phyloP scores from a whole-genome alignment of 768 basidiomycete species.

The Filobasidium floriforme region DNA sequence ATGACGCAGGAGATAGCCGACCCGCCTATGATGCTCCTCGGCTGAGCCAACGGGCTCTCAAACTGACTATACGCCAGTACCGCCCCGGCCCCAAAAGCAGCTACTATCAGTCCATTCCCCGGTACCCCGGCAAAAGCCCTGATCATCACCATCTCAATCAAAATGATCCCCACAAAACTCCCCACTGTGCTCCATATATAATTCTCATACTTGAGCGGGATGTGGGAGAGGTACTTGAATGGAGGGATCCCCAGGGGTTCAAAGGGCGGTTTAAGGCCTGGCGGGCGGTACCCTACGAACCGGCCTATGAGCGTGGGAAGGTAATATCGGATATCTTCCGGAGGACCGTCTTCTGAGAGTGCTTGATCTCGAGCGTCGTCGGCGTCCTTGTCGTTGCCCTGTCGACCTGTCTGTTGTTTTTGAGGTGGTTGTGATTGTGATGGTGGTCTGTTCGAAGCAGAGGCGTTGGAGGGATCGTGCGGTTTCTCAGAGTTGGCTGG shows the following conservation, averaged over 20 bases:
- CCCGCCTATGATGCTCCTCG: slow-evolving; percentile 29
- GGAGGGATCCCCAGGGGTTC: slow-evolving; percentile 27
- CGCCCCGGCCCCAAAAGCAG: slow-evolving; percentile 34
- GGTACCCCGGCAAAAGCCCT: slow-evolving; percentile 12
- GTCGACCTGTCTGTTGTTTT: too few species aligned
- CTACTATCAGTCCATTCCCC: slow-evolving; percentile 28
- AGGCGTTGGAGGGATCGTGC: too few species aligned
- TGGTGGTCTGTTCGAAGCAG: too few species aligned
- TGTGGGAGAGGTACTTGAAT: slow-evolving; percentile 24
- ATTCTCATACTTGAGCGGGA: slow-evolving; percentile 29
- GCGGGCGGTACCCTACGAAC: slow-evolving; percentile 25
- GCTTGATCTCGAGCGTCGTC: too few species aligned
- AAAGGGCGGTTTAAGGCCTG: slow-evolving; percentile 17
- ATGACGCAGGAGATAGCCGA: slow-evolving; percentile 27
- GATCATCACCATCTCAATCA: slow-evolving; percentile 29
- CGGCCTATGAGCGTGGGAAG: slow-evolving; percentile 21
- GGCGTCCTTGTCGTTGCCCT: too few species aligned
- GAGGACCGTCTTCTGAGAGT: neutral
- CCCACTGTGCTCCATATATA: slow-evolving; percentile 29
- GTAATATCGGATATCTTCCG: slow-evolving; percentile 18
- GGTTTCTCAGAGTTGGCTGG: too few species aligned
- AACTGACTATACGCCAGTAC: slow-evolving; percentile 29
- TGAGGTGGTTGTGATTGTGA: too few species aligned
- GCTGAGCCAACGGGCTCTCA: slow-evolving; percentile 34
- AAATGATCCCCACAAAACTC: slow-evolving; percentile 27